Evolutionary conservation across 441 rosid genomes (phyloP), one percentile per base, ranked within the genome.

Genomic region (Populus tomentosa): DNA sequence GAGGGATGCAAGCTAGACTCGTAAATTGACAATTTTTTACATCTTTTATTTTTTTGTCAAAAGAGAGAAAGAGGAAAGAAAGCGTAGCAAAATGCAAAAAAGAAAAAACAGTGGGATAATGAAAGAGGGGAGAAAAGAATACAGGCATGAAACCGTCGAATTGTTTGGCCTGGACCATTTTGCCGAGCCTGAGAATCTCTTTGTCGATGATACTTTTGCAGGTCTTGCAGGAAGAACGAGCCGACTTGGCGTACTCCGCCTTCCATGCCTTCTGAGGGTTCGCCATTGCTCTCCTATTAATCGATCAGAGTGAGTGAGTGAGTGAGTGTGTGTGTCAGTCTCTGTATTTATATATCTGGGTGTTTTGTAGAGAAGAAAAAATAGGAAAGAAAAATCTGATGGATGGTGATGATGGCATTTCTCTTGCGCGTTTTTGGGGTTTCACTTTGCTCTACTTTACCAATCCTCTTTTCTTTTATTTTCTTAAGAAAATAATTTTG

Each of bases 121-220:
- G 46, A 70, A 67, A 56, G 2, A 18, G 28, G 50, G 74, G 42
- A 33, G 42, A 46, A 21, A 72, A 18, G 63, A 65, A 69, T 89
- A 96, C 99, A 70, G 98, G 97, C 89, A 95, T 94, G 86, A 95
- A 80, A 66, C 98, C 99, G 30, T 94, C 99, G 61, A 94, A 95
- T 69, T 92, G 94, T 68, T 88, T 50, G 76, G 98, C 87, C 64
- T 90, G 91, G 80, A 96, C 93, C 90, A 96, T 83, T 18, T 16
- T 96, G 74, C 99, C 99, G 30, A 94, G 97, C 72, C 98, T 85
- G 78, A 96, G 85, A 9, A 1, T 56, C 84, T 91, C 98, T 72
- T 90, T 92, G 69, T 77, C 80, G 78, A 96, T 96, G 82, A 82
- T 20, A 71, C 68, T 81, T 85, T 86, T 91, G 91, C 99, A 96